Base-by-base conservation (phyloP, 2,329 filamentous ascomycete genomes). In the Hypoxylon sp. region DNA sequence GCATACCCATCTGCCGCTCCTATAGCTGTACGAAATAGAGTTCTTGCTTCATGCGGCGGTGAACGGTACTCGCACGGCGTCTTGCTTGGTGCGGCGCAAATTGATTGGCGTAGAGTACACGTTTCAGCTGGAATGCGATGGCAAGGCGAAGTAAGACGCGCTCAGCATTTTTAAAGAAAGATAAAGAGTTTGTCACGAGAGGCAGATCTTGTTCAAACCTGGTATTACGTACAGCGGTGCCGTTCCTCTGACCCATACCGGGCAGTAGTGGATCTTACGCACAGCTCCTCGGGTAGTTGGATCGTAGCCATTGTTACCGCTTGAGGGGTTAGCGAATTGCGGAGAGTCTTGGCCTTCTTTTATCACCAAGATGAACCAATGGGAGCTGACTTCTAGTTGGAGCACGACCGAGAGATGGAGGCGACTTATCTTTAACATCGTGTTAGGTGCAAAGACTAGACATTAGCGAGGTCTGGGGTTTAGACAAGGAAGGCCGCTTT, bases 1-100 rank as follows among this genome's bases (percentile, higher is more conserved):
- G 30, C 2, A 27, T 25, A 6, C 47, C 57, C 72, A 73, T 74
- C 29, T 14, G 68, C 58, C 12, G n/a, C 43, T 63, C 30, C 54
- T 39, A 21, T 16, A 32, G 11, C 19, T 32, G 11, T 23, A 41
- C 23, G 27, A 29, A 30, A 46, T 32, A 45, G 34, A 29, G 25
- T 37, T 32, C n/a, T 5, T 23, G 16, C 30, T 43, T 55, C 57
- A 57, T 50, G n/a, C 39, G 30, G 47, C 23, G n/a, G 19, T 27
- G 14, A 21, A 30, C 5, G 43, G 23, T 30, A 11, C 51, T 39
- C 51, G 9, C 37, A 41, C n/a, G 16, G 16, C 37, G 16, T 41
- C 8, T 41, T 21, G 16, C 37, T 21, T 41, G 16, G 30, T 12
- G 16, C 37, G 16, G 37, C 37, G 37, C 37, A 41, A 11, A 21